These are phyloP conservation scores for Ceratobasidium sp. DNA, from an alignment of 1,284 basidiomycete species.

Conservation along the genomic window DNA sequence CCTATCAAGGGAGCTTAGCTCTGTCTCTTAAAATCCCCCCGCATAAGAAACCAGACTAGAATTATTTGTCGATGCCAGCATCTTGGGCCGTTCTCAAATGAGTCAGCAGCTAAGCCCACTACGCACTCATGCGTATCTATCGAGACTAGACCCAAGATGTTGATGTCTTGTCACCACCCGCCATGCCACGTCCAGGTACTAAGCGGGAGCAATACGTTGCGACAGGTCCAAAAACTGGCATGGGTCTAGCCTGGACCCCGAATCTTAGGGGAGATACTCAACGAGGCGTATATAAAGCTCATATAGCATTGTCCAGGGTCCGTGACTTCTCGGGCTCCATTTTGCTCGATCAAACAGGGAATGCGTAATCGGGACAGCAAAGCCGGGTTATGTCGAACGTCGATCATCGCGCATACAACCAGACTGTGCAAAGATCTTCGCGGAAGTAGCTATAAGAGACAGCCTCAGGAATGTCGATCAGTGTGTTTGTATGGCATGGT, in stretches of 20 bases:
- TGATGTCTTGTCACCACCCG: background rate
- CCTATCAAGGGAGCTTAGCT: conserved; percentile 13
- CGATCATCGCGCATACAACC: background rate
- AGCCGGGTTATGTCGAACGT: background rate
- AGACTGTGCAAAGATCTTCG: background rate
- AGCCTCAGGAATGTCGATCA: background rate
- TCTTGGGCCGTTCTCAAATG: conserved; percentile 1
- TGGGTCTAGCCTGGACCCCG: conserved; percentile 11
- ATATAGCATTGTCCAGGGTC: conserved; percentile 10
- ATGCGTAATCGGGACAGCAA: background rate
- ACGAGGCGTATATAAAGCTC: conserved; percentile 14
- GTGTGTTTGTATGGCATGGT: background rate
- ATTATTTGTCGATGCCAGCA: conserved; percentile 11
- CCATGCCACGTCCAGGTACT: conserved; percentile 16
- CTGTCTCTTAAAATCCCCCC: conserved; percentile 8
- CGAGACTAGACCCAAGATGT: conserved; percentile 5
- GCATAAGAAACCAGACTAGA: background rate
- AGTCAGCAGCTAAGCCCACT: conserved; percentile 15
- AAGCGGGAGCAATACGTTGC: conserved; percentile 1
- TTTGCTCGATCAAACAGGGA: conserved; percentile 11
- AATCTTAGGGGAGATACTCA: background rate
- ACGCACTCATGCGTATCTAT: no score
- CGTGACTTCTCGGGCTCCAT: background rate
- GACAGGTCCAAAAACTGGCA: background rate
- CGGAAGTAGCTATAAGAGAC: background rate